Conservation (phyloP, 257 asterid species). For the Linaria vulgaris region DNA sequence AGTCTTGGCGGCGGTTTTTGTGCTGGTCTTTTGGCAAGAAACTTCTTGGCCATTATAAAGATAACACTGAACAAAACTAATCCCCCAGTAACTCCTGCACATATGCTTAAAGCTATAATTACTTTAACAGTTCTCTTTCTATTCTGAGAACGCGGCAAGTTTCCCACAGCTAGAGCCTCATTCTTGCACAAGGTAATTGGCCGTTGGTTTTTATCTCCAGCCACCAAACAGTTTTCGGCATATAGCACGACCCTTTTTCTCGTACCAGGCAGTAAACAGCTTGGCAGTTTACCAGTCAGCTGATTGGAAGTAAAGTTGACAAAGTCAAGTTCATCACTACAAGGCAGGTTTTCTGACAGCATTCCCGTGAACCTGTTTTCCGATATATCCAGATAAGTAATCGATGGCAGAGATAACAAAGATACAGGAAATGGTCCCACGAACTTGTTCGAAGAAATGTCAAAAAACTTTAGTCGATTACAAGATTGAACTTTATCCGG, state of each 20-base stretch:
- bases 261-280: constrained; percentile 35
- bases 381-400: constrained; percentile 54
- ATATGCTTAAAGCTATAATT: constrained; percentile 50
- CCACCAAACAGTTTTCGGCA: constrained; percentile 58
- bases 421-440: constrained; percentile 79
- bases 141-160: constrained; percentile 52
- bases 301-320: constrained; percentile 72
- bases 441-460: constrained; percentile 67
- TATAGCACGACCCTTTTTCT: constrained; percentile 39
- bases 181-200: constrained; percentile 65
- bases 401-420: constrained; percentile 62
- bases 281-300: constrained; percentile 73
- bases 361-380: constrained; percentile 71
- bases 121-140: constrained; percentile 39
- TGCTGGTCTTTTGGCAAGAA: constrained; percentile 38
- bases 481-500: constrained; percentile 60
- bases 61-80: constrained; percentile 38
- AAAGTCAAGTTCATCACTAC: constrained; percentile 49
- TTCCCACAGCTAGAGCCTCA: constrained; percentile 83
- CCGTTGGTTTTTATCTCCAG: constrained; percentile 49
- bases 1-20: constrained; percentile 38
- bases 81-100: constrained; percentile 53
- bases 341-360: constrained; percentile 59
- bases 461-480: constrained; percentile 55
- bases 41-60: constrained; percentile 40